Percentiles rank a stretch among this genome's conserved stretches.
phyloP scores from a whole-genome alignment of 805 yeast genomes.

The Candida lessepsii region DNA sequence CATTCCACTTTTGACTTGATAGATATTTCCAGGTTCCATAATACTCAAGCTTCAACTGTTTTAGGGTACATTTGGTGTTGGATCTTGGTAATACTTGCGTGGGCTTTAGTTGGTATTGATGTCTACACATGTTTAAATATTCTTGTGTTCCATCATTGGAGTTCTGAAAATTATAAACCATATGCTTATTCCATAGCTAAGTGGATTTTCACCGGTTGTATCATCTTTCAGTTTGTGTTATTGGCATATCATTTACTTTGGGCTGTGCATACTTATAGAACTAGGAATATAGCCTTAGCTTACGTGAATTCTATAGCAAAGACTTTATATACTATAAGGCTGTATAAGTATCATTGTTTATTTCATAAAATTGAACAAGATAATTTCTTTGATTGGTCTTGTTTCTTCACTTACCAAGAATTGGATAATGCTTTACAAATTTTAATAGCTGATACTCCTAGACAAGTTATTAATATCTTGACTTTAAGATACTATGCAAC shows the following conservation, averaged over 20 bases:
- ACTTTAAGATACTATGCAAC: slow-evolving; percentile 58
- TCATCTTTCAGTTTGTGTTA: slow-evolving; percentile 63
- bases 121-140: slow-evolving; percentile 75
- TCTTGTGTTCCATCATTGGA: slow-evolving; percentile 71
- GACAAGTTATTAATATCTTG: slow-evolving; percentile 80
- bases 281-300: slow-evolving; percentile 64
- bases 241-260: slow-evolving; percentile 54
- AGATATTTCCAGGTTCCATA: slow-evolving; percentile 46
- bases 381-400: slow-evolving; percentile 61
- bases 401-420: slow-evolving; percentile 64
- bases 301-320: slow-evolving; percentile 69
- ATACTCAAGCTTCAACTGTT: slow-evolving; percentile 43
- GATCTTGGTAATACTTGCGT: slow-evolving; percentile 50
- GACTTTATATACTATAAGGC: slow-evolving; percentile 51
- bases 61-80: slow-evolving; percentile 43
- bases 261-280: slow-evolving; percentile 57
- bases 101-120: slow-evolving; percentile 62
- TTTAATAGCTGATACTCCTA: slow-evolving; percentile 78
- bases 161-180: slow-evolving; percentile 45
- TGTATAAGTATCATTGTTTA: slow-evolving; percentile 69
- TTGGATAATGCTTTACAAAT: slow-evolving; percentile 61
- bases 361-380: slow-evolving; percentile 66
- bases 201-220: slow-evolving; percentile 82
- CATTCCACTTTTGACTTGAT: slow-evolving; percentile 50
- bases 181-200: slow-evolving; percentile 51